These are phyloP conservation scores for Leccinum ochraceum DNA, from an alignment of 768 basidiomycete genomes.

Conservation along the genomic window DNA sequence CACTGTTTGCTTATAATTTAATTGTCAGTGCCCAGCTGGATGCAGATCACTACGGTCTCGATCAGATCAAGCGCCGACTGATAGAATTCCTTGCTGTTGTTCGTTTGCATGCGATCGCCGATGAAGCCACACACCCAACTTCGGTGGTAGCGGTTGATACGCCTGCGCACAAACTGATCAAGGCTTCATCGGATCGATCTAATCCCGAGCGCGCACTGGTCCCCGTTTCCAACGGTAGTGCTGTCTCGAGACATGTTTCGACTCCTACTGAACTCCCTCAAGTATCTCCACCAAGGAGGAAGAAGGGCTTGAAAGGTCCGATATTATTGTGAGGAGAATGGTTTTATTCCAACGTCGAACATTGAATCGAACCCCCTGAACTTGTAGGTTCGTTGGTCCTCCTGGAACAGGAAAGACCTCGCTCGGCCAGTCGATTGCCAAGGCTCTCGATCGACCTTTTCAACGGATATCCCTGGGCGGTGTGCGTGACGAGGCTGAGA, in stretches of 20 bases:
- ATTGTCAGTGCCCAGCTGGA: slow-evolving; percentile 63
- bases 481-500: slow-evolving; percentile 89
- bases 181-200: slow-evolving; percentile 21
- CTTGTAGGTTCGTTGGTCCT: slow-evolving; percentile 78
- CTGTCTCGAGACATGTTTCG: slow-evolving; percentile 14
- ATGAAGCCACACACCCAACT: slow-evolving; percentile 14
- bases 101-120: slow-evolving; percentile 45
- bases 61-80: slow-evolving; percentile 88
- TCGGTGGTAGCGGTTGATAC: slow-evolving; percentile 2
- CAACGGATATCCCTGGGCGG: slow-evolving; percentile 92
- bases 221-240: slow-evolving; percentile 14
- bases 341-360: not conserved
- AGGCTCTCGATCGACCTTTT: slow-evolving; percentile 81
- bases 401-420: slow-evolving; percentile 93
- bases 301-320: slow-evolving; percentile 63
- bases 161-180: slow-evolving; percentile 21
- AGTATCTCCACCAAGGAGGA: slow-evolving; percentile 11
- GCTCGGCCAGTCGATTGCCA: slow-evolving; percentile 85
- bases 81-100: slow-evolving; percentile 93
- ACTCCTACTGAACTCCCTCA: slow-evolving; percentile 8
- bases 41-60: slow-evolving; percentile 87
- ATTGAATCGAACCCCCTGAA: not conserved
- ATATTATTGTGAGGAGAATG: slow-evolving; percentile 56
- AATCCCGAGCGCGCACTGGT: slow-evolving; percentile 26
- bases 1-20: not conserved